Evolutionary conservation across 2,329 filamentous ascomycete species (phyloP).

Genomic region (Ophiostoma novo-ulmi): DNA sequence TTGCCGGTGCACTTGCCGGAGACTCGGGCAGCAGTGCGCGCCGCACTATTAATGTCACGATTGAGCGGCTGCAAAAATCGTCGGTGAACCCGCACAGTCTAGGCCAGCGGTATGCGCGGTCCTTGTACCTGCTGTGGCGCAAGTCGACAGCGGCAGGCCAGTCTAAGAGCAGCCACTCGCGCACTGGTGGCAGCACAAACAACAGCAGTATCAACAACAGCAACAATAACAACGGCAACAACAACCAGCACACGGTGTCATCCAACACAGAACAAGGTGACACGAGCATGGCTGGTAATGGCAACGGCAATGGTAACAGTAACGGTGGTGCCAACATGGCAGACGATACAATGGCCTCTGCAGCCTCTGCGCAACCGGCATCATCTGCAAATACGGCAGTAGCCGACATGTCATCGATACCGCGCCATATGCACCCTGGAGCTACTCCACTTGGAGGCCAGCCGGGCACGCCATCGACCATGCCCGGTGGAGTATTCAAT

Average conservation of each 20-base stretch:
- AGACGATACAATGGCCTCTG: not conserved
- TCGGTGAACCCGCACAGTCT: conserved; percentile 55
- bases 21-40: conserved; percentile 52
- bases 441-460: not conserved
- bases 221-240: not conserved
- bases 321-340: not conserved
- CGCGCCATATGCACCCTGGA: not conserved
- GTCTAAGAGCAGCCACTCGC: conserved; percentile 10
- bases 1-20: conserved; percentile 54
- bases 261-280: not conserved
- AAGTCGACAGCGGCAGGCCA: conserved; percentile 28
- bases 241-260: not conserved
- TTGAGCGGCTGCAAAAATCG: conserved; percentile 54
- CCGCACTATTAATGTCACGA: conserved; percentile 53
- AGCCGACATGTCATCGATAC: not conserved
- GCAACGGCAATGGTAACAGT: not conserved
- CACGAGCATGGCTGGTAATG: not conserved
- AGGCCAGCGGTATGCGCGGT: conserved; percentile 56
- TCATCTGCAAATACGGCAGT: not conserved
- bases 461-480: not conserved
- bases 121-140: conserved; percentile 57
- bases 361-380: not conserved
- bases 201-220: not conserved
- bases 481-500: not conserved
- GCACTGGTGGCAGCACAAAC: not conserved